Evolutionary conservation across 495 filamentous ascomycete genomes (phyloP).

Genomic region (Aspergillus asperescens): DNA sequence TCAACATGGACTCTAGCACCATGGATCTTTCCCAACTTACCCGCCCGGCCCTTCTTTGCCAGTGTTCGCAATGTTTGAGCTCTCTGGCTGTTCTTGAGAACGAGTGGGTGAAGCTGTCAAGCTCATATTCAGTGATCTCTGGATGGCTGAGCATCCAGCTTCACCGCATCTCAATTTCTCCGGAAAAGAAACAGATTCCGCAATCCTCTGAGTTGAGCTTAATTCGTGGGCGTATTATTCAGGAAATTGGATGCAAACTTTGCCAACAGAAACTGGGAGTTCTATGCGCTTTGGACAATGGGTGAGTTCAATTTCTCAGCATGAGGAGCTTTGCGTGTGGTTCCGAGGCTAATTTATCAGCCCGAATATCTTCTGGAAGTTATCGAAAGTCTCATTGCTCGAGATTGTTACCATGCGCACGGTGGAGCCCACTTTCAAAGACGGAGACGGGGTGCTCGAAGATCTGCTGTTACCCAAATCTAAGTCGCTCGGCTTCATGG

Average conservation of each 20-base stretch:
- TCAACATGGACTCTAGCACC: slow-evolving; percentile 4
- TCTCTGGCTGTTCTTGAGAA: slow-evolving; percentile 45
- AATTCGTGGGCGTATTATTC: slow-evolving; percentile 39
- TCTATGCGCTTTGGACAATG: slow-evolving; percentile 35
- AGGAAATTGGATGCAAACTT: slow-evolving; percentile 42
- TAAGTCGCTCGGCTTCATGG: slow-evolving; percentile 18
- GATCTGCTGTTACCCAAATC: slow-evolving; percentile 23
- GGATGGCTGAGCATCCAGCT: slow-evolving; percentile 44
- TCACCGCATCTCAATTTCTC: slow-evolving; percentile 38
- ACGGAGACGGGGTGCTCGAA: slow-evolving; percentile 33
- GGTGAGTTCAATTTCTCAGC: slow-evolving; percentile 25
- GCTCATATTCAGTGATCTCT: slow-evolving; percentile 36
- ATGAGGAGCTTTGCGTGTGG: background rate
- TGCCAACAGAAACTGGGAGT: slow-evolving; percentile 43
- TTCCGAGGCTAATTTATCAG: slow-evolving; percentile 22
- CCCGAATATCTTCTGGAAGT: slow-evolving; percentile 43
- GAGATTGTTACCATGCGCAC: slow-evolving; percentile 46
- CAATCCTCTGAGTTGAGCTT: slow-evolving; percentile 37
- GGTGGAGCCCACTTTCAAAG: slow-evolving; percentile 37
- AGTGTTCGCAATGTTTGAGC: slow-evolving; percentile 43
- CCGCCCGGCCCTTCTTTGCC: slow-evolving; percentile 38
- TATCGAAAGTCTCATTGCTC: slow-evolving; percentile 41
- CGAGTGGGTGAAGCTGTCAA: slow-evolving; percentile 44
- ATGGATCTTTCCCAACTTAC: slow-evolving; percentile 40
- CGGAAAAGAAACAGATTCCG: slow-evolving; percentile 40